phyloP scores from a whole-genome alignment of 139 green algal genomes.

The Coelastrella sp. region DNA sequence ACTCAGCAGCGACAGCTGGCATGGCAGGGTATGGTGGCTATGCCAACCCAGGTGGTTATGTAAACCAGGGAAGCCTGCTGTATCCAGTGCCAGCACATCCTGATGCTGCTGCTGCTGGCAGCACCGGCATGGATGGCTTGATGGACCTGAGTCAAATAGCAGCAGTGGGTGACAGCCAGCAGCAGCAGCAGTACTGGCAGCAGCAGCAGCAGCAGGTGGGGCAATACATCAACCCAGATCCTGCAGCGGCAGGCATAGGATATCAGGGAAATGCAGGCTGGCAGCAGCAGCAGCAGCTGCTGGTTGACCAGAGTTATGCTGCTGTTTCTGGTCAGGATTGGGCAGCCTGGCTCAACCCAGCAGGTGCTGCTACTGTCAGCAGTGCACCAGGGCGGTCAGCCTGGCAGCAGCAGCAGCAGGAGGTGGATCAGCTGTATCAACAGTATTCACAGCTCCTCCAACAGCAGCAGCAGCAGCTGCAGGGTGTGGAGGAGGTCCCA shows the following conservation, averaged over 20 bases:
- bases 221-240: not conserved
- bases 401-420: not conserved
- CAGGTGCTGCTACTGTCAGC: not conserved
- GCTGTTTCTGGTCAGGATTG: conserved; percentile 1
- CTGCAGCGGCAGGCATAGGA: not conserved
- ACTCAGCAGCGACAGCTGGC: not conserved
- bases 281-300: not conserved
- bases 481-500: not conserved
- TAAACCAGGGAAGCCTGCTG: not conserved
- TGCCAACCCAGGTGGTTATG: conserved; percentile 5
- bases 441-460: not conserved
- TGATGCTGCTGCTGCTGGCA: not conserved
- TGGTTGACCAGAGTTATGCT: not conserved
- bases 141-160: not conserved
- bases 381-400: not conserved
- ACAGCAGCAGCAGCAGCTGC: conserved; percentile 3
- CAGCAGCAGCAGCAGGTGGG: not conserved
- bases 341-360: not conserved
- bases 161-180: no score
- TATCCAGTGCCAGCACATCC: not conserved
- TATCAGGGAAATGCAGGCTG: not conserved
- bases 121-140: not conserved
- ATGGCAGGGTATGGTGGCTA: not conserved
- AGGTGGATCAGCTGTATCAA: not conserved
- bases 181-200: not conserved